Evolutionary conservation across 2,329 filamentous ascomycete species (phyloP).

Genomic region (Aspergillus flavus): DNA sequence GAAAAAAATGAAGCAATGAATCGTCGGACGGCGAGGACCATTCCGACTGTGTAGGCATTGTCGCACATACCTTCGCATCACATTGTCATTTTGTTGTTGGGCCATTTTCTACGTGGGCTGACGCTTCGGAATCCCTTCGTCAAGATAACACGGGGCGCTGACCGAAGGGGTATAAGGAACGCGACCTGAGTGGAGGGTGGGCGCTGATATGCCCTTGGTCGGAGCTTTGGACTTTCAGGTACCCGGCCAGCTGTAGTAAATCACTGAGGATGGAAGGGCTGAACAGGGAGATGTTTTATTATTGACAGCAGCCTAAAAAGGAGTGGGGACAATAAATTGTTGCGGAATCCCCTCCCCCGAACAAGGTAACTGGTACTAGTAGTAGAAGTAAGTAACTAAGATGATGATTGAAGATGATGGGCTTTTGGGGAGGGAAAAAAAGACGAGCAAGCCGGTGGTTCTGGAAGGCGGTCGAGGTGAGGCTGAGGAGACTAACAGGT

Average conservation of each 20-base stretch:
- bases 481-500: slow-evolving; percentile 22
- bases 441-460: slow-evolving; percentile 6
- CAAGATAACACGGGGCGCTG: slow-evolving; percentile 12
- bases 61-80: slow-evolving; percentile 59
- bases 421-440: neutral
- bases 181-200: neutral
- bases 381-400: neutral
- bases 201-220: slow-evolving; percentile 14
- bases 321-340: neutral
- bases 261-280: neutral
- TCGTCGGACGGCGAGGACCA: neutral
- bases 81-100: slow-evolving; percentile 45
- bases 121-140: neutral
- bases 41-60: neutral
- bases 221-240: slow-evolving; percentile 1
- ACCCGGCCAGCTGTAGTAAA: neutral
- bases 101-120: slow-evolving; percentile 33
- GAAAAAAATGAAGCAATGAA: neutral
- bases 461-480: slow-evolving; percentile 34
- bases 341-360: neutral
- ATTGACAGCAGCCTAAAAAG: neutral
- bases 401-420: neutral
- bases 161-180: neutral
- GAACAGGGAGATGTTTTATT: neutral
- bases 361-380: neutral